phyloP scores from a whole-genome alignment of 495 filamentous ascomycete species.

The Neurospora cerealis region DNA sequence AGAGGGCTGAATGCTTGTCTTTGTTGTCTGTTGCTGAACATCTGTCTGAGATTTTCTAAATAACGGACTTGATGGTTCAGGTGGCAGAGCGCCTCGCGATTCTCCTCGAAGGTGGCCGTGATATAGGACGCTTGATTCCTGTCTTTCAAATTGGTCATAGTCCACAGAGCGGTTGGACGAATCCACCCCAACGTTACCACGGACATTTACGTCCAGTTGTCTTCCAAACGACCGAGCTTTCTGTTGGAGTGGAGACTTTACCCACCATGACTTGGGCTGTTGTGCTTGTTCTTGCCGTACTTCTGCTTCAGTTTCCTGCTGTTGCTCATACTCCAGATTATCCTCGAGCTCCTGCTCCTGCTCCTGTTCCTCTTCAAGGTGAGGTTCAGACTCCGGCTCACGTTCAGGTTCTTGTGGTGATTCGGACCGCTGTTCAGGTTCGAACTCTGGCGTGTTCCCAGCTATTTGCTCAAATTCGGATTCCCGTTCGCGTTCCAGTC shows the following conservation, averaged over 20 bases:
- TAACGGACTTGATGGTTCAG: background rate
- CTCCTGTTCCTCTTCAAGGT: background rate
- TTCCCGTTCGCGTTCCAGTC: background rate
- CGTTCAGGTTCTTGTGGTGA: background rate
- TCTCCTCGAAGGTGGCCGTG: background rate
- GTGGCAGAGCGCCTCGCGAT: background rate
- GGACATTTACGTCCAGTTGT: background rate
- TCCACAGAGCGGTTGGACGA: background rate
- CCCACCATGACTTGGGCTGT: background rate
- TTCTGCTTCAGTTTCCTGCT: background rate
- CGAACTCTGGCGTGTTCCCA: background rate
- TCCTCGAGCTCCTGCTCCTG: background rate
- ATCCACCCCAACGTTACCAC: background rate
- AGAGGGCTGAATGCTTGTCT: conserved; percentile 22
- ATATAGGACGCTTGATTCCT: background rate
- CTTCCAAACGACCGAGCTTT: background rate
- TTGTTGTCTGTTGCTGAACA: conserved; percentile 1
- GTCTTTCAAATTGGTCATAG: background rate
- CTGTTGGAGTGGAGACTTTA: background rate
- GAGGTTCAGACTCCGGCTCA: background rate
- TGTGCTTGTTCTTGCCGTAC: background rate
- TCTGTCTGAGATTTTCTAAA: background rate
- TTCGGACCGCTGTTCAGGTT: background rate
- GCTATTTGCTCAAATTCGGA: background rate
- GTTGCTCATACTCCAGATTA: background rate